A percentile compares a stretch with the other conserved stretches of the same genome.
Conservation (phyloP, 257 asterid genomes). For the Solanum virginianum region DNA sequence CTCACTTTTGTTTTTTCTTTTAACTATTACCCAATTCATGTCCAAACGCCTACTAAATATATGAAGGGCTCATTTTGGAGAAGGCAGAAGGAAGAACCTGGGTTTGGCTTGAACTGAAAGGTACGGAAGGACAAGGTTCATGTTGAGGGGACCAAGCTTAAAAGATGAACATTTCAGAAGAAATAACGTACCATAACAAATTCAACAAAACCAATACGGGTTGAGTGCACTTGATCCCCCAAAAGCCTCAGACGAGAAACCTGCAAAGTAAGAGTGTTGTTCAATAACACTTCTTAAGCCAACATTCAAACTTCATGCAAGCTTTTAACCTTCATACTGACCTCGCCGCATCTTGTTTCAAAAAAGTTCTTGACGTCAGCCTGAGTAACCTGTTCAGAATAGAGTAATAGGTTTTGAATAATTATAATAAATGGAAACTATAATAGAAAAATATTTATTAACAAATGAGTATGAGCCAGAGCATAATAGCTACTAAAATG, state of each 20-base stretch:
- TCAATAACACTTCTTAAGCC: neutral
- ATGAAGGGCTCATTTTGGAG: neutral
- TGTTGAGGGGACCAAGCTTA: neutral
- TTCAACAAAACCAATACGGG: constrained; percentile 87
- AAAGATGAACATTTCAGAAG: neutral
- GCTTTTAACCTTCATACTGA: constrained; percentile 7
- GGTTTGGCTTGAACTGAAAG: neutral
- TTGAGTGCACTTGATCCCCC: constrained; percentile 89
- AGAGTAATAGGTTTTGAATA: neutral
- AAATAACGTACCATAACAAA: constrained; percentile 47
- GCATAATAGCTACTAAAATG: neutral
- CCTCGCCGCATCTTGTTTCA: constrained; percentile 88
- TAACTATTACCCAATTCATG: too few species aligned
- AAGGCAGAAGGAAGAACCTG: neutral
- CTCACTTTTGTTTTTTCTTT: too few species aligned
- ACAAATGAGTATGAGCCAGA: neutral
- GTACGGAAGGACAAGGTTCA: neutral
- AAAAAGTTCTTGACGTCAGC: constrained; percentile 79
- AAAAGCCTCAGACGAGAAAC: constrained; percentile 94
- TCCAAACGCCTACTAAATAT: neutral
- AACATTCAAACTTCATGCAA: neutral
- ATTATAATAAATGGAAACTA: neutral
- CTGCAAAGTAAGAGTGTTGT: constrained; percentile 16
- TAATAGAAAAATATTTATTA: neutral
- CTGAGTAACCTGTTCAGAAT: constrained; percentile 48